A percentile compares a stretch with the other conserved stretches of the same genome.
phyloP scores from a whole-genome alignment of 768 basidiomycete species.

The Pleurotus pulmonarius region DNA sequence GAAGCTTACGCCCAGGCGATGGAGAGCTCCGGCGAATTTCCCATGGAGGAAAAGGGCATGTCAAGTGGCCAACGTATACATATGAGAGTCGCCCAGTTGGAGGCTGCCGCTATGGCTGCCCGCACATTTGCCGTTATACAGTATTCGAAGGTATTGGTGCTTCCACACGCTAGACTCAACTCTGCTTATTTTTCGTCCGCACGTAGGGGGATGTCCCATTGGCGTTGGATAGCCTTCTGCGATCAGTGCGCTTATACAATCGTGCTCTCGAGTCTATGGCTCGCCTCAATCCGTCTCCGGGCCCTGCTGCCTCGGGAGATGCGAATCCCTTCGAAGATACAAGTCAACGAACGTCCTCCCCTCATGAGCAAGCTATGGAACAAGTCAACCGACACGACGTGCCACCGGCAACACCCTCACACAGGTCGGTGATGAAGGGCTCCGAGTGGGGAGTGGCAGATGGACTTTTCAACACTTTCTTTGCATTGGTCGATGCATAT shows the following conservation, averaged over 20 bases:
- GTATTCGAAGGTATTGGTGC: conserved; percentile 48
- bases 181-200: no score
- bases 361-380: conserved; percentile 10
- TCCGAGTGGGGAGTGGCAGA: conserved; percentile 77
- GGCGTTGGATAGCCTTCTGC: conserved; percentile 56
- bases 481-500: conserved; percentile 64
- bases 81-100: conserved; percentile 53
- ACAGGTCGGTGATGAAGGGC: conserved; percentile 41
- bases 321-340: conserved; percentile 59
- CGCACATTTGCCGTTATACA: conserved; percentile 68
- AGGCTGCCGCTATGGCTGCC: conserved; percentile 71
- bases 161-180: no score
- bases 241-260: conserved; percentile 77
- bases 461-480: conserved; percentile 61
- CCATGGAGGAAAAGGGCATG: conserved; percentile 40
- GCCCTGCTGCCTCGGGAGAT: conserved; percentile 21
- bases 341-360: conserved; percentile 25
- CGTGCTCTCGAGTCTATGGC: conserved; percentile 68
- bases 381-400: conserved; percentile 15
- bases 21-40: conserved; percentile 36
- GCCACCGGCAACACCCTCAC: conserved; percentile 23
- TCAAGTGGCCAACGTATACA: conserved; percentile 57
- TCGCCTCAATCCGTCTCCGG: conserved; percentile 45
- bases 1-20: conserved; percentile 61
- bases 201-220: conserved; percentile 57